Conservation (phyloP, 1,139 yeast genomes). For the Diutina neorugosa region DNA sequence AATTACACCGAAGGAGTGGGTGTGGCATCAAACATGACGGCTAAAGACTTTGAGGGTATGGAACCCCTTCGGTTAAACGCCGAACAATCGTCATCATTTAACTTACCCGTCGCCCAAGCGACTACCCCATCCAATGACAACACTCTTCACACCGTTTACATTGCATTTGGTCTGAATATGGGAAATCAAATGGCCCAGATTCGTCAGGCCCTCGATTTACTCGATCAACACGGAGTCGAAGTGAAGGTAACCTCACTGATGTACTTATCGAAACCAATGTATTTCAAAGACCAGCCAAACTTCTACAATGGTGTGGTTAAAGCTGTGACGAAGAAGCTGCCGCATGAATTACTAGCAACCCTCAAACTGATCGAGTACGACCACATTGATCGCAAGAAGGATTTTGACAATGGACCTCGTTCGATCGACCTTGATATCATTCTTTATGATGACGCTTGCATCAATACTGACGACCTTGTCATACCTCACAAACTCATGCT, state of each 20-base stretch:
- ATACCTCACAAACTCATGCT: slow-evolving; percentile 85
- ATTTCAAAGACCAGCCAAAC: slow-evolving; percentile 64
- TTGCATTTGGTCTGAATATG: slow-evolving; percentile 84
- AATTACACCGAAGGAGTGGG: slow-evolving; percentile 87
- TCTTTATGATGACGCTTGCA: slow-evolving; percentile 47
- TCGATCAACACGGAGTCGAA: slow-evolving; percentile 28
- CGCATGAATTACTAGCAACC: slow-evolving; percentile 46
- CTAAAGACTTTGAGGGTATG: slow-evolving; percentile 21
- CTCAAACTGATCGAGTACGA: slow-evolving; percentile 72
- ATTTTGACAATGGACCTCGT: slow-evolving; percentile 84
- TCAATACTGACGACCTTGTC: slow-evolving; percentile 45
- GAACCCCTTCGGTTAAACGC: slow-evolving; percentile 5
- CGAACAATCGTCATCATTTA: slow-evolving; percentile 12
- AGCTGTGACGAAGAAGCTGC: slow-evolving; percentile 35
- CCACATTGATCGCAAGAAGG: slow-evolving; percentile 58
- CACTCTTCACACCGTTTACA: slow-evolving; percentile 42
- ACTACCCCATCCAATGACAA: slow-evolving; percentile 3
- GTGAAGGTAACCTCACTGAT: slow-evolving; percentile 61
- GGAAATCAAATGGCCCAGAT: slow-evolving; percentile 65
- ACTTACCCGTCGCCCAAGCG: slow-evolving; percentile 22
- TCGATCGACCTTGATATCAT: slow-evolving; percentile 81
- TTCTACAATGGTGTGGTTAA: slow-evolving; percentile 78
- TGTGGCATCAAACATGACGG: slow-evolving; percentile 32
- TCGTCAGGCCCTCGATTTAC: slow-evolving; percentile 37
- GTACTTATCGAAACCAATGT: slow-evolving; percentile 90